Evolutionary conservation across 306 rosid genomes (phyloP).

Genomic region (Lathyrus oleraceus): DNA sequence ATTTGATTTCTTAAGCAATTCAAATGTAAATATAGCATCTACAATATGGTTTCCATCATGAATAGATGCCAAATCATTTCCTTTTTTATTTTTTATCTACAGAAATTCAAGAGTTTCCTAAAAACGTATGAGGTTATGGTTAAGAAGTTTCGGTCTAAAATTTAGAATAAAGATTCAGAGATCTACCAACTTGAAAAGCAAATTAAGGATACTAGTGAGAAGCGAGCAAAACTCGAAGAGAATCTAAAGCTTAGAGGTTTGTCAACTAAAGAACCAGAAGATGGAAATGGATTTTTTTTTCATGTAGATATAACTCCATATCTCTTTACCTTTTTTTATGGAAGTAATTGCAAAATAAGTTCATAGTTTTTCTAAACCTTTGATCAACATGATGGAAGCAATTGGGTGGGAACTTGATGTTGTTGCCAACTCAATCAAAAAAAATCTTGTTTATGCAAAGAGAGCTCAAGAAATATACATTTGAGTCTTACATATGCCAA

Average conservation of each 20-base stretch:
- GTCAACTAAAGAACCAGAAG: slow-evolving; percentile 81
- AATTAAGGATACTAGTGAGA: slow-evolving; percentile 90
- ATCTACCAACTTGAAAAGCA: slow-evolving; percentile 84
- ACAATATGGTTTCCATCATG: no score
- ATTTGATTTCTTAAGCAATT: no score
- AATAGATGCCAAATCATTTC: no score
- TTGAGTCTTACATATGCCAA: slow-evolving; percentile 94
- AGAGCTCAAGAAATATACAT: slow-evolving; percentile 98
- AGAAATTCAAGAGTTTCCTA: slow-evolving; percentile 94
- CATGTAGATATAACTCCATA: slow-evolving; percentile 81
- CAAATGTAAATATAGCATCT: no score
- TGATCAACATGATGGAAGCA: slow-evolving; percentile 99
- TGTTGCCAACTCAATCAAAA: slow-evolving; percentile 87
- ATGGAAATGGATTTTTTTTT: slow-evolving; percentile 69
- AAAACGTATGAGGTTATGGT: slow-evolving; percentile 99
- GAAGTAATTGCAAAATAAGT: slow-evolving; percentile 87
- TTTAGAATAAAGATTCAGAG: slow-evolving; percentile 94
- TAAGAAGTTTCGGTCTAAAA: slow-evolving; percentile 96
- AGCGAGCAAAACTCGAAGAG: slow-evolving; percentile 78
- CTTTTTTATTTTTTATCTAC: slow-evolving; percentile 57
- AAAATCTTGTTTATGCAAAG: slow-evolving; percentile 73
- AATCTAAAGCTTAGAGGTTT: slow-evolving; percentile 92
- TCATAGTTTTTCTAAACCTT: slow-evolving; percentile 94
- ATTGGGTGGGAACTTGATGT: slow-evolving; percentile 99
- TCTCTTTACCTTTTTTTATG: slow-evolving; percentile 65